Percentiles rank a stretch among this genome's conserved stretches.
These are phyloP conservation scores for Decorospora gaudefroyi DNA, from an alignment of 2,329 filamentous ascomycete genomes.

Conservation along the genomic window DNA sequence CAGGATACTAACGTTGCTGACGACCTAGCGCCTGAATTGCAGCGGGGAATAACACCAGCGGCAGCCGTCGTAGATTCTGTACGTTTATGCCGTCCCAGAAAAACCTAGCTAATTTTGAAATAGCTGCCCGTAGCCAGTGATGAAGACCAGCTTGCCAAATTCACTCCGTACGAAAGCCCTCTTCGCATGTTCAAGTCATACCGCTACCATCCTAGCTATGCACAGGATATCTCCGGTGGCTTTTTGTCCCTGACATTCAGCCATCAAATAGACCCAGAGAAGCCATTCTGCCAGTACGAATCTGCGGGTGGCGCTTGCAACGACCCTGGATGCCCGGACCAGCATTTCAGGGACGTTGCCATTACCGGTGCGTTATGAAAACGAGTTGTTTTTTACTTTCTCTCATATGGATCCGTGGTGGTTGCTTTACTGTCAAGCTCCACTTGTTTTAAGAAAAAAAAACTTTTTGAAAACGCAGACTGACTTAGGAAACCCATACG, in stretches of 20 bases:
- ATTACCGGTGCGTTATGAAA: constrained; percentile 70
- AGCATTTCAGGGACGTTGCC: constrained; percentile 78
- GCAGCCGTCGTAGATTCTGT: constrained; percentile 21
- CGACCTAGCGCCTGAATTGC: constrained; percentile 50
- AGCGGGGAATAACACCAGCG: constrained; percentile 26
- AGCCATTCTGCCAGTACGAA: constrained; percentile 77
- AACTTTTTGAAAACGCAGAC: no score
- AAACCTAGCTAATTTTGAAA: constrained; percentile 23
- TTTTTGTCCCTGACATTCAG: constrained; percentile 92
- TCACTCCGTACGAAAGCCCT: constrained; percentile 78
- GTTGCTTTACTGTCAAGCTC: constrained; percentile 43
- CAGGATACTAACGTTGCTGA: constrained; percentile 36
- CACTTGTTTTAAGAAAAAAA: no score
- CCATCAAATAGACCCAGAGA: constrained; percentile 79
- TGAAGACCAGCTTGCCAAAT: constrained; percentile 38
- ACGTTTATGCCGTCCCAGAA: constrained; percentile 16
- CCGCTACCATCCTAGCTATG: constrained; percentile 83
- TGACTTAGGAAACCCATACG: constrained; percentile 46
- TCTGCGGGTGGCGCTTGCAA: constrained; percentile 72
- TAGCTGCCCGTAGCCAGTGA: constrained; percentile 20
- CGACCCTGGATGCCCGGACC: constrained; percentile 70
- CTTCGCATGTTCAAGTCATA: constrained; percentile 83
- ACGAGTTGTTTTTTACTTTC: constrained; percentile 13
- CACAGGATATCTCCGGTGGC: constrained; percentile 70
- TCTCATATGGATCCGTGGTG: constrained; percentile 25